A percentile compares a stretch with the other conserved stretches of the same genome.
Conservation (phyloP, 1,139 yeast genomes). For the Eremothecium coryli region DNA sequence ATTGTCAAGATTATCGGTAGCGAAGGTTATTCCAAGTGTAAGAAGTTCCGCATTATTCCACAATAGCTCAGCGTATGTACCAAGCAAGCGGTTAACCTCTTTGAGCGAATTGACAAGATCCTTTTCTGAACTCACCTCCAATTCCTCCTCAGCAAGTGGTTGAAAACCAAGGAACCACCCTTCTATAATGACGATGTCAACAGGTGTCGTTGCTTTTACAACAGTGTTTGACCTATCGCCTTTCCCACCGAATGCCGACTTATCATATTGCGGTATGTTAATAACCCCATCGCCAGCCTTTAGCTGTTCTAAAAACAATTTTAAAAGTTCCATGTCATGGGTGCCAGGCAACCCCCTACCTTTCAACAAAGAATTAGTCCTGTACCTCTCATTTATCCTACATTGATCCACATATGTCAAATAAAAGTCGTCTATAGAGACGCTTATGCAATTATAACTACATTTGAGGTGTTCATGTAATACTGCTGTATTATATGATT, state of each 20-base stretch:
- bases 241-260: slow-evolving; percentile 58
- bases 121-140: slow-evolving; percentile 12
- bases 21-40: slow-evolving; percentile 53
- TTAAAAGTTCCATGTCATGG: slow-evolving; percentile 50
- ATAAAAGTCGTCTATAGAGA: slow-evolving; percentile 78
- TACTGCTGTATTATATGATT: slow-evolving; percentile 53
- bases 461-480: slow-evolving; percentile 30
- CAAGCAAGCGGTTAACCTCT: slow-evolving; percentile 43
- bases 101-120: slow-evolving; percentile 24
- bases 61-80: slow-evolving; percentile 50
- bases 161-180: slow-evolving; percentile 91
- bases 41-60: slow-evolving; percentile 46
- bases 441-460: slow-evolving; percentile 40
- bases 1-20: slow-evolving; percentile 49
- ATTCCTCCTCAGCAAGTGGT: slow-evolving; percentile 35
- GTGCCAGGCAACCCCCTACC: slow-evolving; percentile 95
- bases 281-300: slow-evolving; percentile 20
- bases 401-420: slow-evolving; percentile 54
- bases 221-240: slow-evolving; percentile 57
- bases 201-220: slow-evolving; percentile 31
- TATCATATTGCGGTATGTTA: slow-evolving; percentile 63
- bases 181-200: slow-evolving; percentile 68
- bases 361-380: slow-evolving; percentile 48
- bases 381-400: slow-evolving; percentile 33
- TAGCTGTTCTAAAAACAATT: slow-evolving; percentile 26